Evolutionary conservation across 768 basidiomycete species (phyloP).

Genomic region (Amylocystis lapponica): DNA sequence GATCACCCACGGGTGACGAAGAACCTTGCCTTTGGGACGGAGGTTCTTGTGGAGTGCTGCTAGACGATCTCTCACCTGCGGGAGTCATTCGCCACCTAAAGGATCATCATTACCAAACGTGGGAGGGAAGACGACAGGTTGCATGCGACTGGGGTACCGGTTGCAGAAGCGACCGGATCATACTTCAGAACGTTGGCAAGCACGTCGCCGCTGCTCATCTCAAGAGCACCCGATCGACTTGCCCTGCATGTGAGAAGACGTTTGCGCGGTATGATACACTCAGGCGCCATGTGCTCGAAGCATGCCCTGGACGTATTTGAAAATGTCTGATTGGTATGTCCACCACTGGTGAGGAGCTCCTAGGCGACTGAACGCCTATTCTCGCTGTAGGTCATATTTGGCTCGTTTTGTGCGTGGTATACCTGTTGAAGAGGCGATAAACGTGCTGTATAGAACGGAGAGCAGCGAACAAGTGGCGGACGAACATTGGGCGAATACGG

Average conservation of each 20-base stretch:
- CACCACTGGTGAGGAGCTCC: too few relatives aligned
- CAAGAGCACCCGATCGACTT: conserved; percentile 6
- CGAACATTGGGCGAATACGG: too few relatives aligned
- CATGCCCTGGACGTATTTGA: conserved; percentile 3
- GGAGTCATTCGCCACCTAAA: conserved; percentile 9
- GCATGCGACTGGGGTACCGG: conserved; percentile 8
- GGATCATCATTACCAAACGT: conserved; percentile 3
- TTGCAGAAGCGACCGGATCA: conserved; percentile 10
- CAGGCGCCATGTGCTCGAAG: conserved; percentile 7
- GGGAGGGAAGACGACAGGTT: background rate
- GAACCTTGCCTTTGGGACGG: background rate
- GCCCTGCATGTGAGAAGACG: conserved; percentile 2
- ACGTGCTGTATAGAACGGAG: too few relatives aligned
- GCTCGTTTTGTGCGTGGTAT: too few relatives aligned
- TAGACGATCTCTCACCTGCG: conserved; percentile 5
- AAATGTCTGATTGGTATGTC: too few relatives aligned
- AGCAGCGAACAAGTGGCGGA: too few relatives aligned
- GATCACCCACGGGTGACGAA: too few relatives aligned
- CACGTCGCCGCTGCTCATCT: conserved; percentile 14
- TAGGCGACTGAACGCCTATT: too few relatives aligned
- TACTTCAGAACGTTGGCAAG: conserved; percentile 13
- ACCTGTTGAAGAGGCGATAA: too few relatives aligned
- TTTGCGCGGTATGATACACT: conserved; percentile 14
- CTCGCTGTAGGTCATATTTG: too few relatives aligned
- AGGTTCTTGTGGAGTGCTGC: conserved; percentile 2